Conservation (phyloP, 768 basidiomycete genomes). For the Cyathus striatus region DNA sequence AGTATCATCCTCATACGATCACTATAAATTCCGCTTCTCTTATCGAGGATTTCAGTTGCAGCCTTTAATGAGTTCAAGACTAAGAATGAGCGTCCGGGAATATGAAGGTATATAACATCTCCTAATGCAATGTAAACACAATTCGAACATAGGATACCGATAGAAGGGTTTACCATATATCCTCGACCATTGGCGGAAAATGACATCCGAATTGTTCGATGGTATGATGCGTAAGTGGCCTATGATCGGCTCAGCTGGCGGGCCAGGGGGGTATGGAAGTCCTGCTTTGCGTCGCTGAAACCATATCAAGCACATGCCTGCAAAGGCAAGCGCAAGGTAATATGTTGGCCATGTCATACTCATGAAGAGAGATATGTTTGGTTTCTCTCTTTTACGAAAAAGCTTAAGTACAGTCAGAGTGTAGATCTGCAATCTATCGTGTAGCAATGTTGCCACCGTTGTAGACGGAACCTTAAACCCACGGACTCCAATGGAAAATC, state of each 20-base stretch:
- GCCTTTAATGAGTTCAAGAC: slow-evolving; percentile 24
- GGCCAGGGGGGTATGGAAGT: background rate
- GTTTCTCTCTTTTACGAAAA: too few species aligned
- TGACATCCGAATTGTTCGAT: background rate
- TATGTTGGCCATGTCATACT: too few species aligned
- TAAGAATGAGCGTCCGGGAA: slow-evolving; percentile 8
- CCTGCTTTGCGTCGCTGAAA: background rate
- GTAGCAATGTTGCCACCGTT: too few species aligned
- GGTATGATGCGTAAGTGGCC: background rate
- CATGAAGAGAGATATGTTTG: too few species aligned
- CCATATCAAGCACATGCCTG: too few species aligned
- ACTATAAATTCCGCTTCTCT: slow-evolving; percentile 39
- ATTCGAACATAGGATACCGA: background rate
- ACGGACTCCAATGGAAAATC: too few species aligned
- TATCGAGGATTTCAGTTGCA: slow-evolving; percentile 39
- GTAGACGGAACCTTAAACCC: too few species aligned
- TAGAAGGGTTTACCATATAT: background rate
- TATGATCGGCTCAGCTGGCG: background rate
- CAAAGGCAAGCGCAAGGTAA: too few species aligned
- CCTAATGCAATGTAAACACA: background rate
- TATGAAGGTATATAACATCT: background rate
- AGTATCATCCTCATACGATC: slow-evolving; percentile 21
- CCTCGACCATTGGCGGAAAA: background rate
- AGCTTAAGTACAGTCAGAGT: too few species aligned
- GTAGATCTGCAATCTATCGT: too few species aligned